Conservation (phyloP, 257 asterid species). For the Eucommia ulmoides region DNA sequence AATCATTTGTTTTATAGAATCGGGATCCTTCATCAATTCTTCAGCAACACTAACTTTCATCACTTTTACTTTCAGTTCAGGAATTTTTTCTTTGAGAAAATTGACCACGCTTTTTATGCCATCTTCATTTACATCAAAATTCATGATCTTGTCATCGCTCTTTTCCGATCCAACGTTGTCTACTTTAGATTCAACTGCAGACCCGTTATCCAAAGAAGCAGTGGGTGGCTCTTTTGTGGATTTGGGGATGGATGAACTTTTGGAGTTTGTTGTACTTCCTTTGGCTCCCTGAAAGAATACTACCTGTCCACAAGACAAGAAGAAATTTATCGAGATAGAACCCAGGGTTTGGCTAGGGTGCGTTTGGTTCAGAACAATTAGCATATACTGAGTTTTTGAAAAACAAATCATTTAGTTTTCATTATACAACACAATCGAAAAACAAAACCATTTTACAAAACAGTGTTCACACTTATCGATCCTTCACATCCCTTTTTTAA, state of each 20-base stretch:
- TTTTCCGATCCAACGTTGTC: slow-evolving; percentile 55
- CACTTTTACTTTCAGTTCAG: slow-evolving; percentile 73
- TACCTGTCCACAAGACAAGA: slow-evolving; percentile 58
- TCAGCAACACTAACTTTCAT: slow-evolving; percentile 49
- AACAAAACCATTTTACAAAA: too few species aligned
- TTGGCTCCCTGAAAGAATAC: slow-evolving; percentile 60
- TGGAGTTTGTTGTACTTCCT: slow-evolving; percentile 23
- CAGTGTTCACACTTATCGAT: too few species aligned
- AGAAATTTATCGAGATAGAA: too few species aligned
- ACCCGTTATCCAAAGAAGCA: slow-evolving; percentile 37
- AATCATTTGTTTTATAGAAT: slow-evolving; percentile 40
- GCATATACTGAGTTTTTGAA: too few species aligned
- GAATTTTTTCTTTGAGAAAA: slow-evolving; percentile 83
- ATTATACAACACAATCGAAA: too few species aligned
- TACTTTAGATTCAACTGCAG: slow-evolving; percentile 54
- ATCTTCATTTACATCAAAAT: slow-evolving; percentile 80
- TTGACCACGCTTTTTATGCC: slow-evolving; percentile 74
- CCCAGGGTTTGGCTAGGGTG: too few species aligned
- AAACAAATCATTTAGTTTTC: too few species aligned
- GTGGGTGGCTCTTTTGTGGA: slow-evolving; percentile 40
- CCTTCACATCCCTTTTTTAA: too few species aligned
- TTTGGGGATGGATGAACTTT: slow-evolving; percentile 38
- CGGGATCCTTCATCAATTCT: slow-evolving; percentile 43
- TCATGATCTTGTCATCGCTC: slow-evolving; percentile 46
- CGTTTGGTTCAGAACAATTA: too few species aligned